These are phyloP conservation scores for Cyclotella atomus DNA, from an alignment of 108 stramenopile species.

Conservation along the genomic window DNA sequence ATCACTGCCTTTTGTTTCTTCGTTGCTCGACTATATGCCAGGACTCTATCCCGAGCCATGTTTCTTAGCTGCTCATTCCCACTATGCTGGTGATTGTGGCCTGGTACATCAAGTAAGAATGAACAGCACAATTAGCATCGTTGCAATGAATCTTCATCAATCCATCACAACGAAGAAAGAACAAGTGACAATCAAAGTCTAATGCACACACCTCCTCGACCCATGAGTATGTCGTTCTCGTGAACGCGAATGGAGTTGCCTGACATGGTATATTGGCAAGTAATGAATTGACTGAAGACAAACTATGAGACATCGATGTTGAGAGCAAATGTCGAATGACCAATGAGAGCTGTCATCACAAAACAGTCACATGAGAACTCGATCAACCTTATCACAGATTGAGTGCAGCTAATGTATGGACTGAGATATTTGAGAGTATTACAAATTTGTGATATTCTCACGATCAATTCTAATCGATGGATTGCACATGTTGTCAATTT, in stretches of 20 bases:
- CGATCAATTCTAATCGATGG: no score
- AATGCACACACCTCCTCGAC: conserved; percentile 72
- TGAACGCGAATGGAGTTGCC: conserved; percentile 16
- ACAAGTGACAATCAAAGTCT: no score
- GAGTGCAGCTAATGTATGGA: no score
- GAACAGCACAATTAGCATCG: background rate
- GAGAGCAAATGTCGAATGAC: no score
- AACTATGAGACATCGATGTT: background rate
- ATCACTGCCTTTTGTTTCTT: conserved; percentile 50
- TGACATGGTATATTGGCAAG: background rate
- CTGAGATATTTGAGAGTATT: no score
- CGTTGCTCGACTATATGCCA: conserved; percentile 33
- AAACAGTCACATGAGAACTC: no score
- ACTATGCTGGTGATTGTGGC: conserved; percentile 61
- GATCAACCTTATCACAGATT: no score
- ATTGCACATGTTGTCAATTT: no score
- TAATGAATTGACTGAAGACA: background rate
- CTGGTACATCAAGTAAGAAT: background rate
- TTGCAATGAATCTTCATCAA: background rate
- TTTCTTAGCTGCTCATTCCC: conserved; percentile 73
- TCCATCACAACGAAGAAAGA: no score
- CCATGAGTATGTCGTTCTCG: conserved; percentile 66
- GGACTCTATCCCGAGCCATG: conserved; percentile 44
- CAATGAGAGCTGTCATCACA: no score
- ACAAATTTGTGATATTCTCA: no score